A percentile compares a stretch with the other conserved stretches of the same genome.
Evolutionary conservation across 768 basidiomycete genomes (phyloP).

Genomic region (Auriscalpium vulgare): DNA sequence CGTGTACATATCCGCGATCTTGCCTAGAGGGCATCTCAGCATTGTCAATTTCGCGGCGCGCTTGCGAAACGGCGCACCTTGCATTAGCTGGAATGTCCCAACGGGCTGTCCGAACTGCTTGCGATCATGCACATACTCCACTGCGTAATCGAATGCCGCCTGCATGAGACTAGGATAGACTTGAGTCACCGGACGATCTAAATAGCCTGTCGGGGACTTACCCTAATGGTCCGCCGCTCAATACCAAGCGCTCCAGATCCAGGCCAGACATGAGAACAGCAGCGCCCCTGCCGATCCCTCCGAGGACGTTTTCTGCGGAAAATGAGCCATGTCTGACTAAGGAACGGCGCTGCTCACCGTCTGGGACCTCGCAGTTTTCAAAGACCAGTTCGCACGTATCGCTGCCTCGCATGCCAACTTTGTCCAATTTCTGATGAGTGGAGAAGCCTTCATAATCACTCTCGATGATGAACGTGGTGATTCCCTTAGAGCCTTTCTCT

Average conservation of each 20-base stretch:
- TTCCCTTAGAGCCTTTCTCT: constrained; percentile 73
- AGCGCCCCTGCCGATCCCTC: constrained; percentile 70
- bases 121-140: constrained; percentile 88
- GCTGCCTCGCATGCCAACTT: constrained; percentile 94
- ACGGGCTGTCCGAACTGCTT: constrained; percentile 86
- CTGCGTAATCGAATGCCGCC: constrained; percentile 81
- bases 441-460: constrained; percentile 78
- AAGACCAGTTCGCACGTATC: constrained; percentile 94
- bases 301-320: constrained; percentile 71
- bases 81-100: constrained; percentile 93
- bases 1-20: constrained; percentile 92
- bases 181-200: not conserved
- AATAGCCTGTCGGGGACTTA: constrained; percentile 22
- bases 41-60: not conserved
- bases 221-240: constrained; percentile 91
- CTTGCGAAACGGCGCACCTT: constrained; percentile 45
- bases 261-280: constrained; percentile 91
- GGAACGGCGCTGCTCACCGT: constrained; percentile 40
- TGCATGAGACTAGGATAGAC: constrained; percentile 66
- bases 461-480: constrained; percentile 89
- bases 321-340: not conserved
- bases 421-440: constrained; percentile 86
- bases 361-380: constrained; percentile 83
- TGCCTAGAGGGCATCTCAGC: constrained; percentile 36
- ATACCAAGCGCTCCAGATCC: constrained; percentile 84